Evolutionary conservation across 2,329 filamentous ascomycete species (phyloP).

Genomic region (Cladobotryum protrusum): DNA sequence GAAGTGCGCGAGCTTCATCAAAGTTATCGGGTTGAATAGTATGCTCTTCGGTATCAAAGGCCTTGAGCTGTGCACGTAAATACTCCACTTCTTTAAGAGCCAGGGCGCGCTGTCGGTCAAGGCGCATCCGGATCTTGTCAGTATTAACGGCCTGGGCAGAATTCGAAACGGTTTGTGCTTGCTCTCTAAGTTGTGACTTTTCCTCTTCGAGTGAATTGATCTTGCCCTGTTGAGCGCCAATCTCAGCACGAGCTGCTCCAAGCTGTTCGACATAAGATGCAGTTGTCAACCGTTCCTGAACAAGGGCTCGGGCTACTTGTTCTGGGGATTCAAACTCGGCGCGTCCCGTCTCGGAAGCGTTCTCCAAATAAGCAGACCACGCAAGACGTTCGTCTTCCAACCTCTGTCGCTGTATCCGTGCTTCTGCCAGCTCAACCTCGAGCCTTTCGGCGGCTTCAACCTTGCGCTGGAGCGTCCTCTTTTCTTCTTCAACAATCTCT

Average conservation of each 20-base stretch:
- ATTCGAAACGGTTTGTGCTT: slow-evolving; percentile 55
- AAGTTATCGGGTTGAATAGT: slow-evolving; percentile 76
- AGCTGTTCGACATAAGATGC: slow-evolving; percentile 75
- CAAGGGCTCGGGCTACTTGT: slow-evolving; percentile 74
- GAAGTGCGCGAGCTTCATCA: slow-evolving; percentile 66
- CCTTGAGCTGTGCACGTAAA: slow-evolving; percentile 83
- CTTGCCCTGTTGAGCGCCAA: slow-evolving; percentile 68
- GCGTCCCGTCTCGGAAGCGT: slow-evolving; percentile 53
- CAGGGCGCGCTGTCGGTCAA: slow-evolving; percentile 80
- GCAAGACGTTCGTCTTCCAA: slow-evolving; percentile 81
- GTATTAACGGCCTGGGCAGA: slow-evolving; percentile 7
- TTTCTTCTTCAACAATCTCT: slow-evolving; percentile 92
- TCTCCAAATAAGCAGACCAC: slow-evolving; percentile 81
- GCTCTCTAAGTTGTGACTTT: slow-evolving; percentile 54
- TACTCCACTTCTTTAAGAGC: slow-evolving; percentile 92
- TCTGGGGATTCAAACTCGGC: slow-evolving; percentile 83
- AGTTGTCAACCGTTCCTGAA: slow-evolving; percentile 74
- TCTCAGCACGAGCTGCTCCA: slow-evolving; percentile 71
- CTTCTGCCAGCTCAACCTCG: slow-evolving; percentile 71
- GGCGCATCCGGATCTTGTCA: slow-evolving; percentile 48
- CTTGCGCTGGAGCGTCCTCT: slow-evolving; percentile 71
- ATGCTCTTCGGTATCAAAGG: slow-evolving; percentile 79
- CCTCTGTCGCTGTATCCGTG: slow-evolving; percentile 74
- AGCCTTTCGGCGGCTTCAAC: slow-evolving; percentile 68
- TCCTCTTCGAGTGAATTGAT: slow-evolving; percentile 68